Evolutionary conservation across 2,329 filamentous ascomycete species (phyloP).

Genomic region (Sphaerulina populicola): DNA sequence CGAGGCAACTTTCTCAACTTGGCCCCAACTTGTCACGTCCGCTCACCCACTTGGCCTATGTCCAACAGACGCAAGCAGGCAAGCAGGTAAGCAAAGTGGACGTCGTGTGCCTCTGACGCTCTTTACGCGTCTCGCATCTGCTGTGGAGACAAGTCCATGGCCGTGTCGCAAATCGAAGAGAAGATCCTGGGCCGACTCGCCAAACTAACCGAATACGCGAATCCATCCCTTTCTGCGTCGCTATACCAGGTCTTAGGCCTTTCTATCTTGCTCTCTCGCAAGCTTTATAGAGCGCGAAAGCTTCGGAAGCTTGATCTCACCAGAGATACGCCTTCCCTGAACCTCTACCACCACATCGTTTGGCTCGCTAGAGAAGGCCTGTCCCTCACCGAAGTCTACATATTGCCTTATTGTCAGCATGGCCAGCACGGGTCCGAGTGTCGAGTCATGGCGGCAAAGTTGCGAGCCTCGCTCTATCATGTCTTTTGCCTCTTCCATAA

Average conservation of each 20-base stretch:
- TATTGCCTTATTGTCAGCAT: slow-evolving; percentile 67
- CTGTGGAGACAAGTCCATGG: slow-evolving; percentile 52
- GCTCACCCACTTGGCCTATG: background rate
- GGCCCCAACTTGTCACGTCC: too few species aligned
- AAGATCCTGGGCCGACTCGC: slow-evolving; percentile 91
- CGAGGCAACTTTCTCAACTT: too few species aligned
- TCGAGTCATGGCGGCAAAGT: slow-evolving; percentile 81
- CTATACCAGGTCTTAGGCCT: slow-evolving; percentile 87
- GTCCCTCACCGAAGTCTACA: slow-evolving; percentile 73
- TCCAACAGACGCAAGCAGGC: background rate
- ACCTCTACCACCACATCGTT: slow-evolving; percentile 83
- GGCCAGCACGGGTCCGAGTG: slow-evolving; percentile 65
- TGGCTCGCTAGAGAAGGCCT: slow-evolving; percentile 92
- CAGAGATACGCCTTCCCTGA: slow-evolving; percentile 68
- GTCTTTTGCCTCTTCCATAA: slow-evolving; percentile 97
- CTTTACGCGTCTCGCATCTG: background rate
- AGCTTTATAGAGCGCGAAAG: slow-evolving; percentile 74
- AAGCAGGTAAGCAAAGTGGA: background rate
- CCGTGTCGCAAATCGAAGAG: slow-evolving; percentile 92
- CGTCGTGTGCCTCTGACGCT: background rate
- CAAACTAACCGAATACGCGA: slow-evolving; percentile 66
- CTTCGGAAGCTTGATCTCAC: slow-evolving; percentile 72
- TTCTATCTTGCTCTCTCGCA: slow-evolving; percentile 76
- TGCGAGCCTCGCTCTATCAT: slow-evolving; percentile 90
- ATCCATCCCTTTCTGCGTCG: slow-evolving; percentile 69